Evolutionary conservation across 805 yeast species (phyloP), one percentile per base, ranked within the genome.

Genomic region (Yarrowia porcina): DNA sequence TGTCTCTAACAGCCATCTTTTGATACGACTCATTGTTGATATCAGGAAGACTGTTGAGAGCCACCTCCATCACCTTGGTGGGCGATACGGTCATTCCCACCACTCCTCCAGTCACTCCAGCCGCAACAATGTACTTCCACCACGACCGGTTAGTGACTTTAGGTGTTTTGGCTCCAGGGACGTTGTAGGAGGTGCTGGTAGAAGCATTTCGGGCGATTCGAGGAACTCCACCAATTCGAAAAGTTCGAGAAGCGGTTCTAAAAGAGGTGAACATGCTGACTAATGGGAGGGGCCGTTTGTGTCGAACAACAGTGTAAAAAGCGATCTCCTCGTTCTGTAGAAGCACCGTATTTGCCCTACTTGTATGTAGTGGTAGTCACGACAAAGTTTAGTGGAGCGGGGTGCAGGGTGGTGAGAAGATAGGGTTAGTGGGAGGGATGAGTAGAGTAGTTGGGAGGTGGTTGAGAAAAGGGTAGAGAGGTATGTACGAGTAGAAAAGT

Each of bases 11-110:
- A 1, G 61, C 49, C 36, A 41, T 39, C 30, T 56, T 41, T 28
- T 39, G 27, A 39, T 39, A 56, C 25, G 28, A 23, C 49, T 28
- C 39, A 30, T 39, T 41, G 47, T 56, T 41, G 38, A 41, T 56
- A 21, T 56, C 61, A 1, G 61, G 61, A n/a, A 56, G 30, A 18
- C 6, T 32, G 23, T 30, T 28, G 15, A 56, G 49, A 3, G 61
- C 61, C 28, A 56, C 39, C 49, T 56, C 61, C 61, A 56, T 39
- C 20, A 56, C 47, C 32, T 56, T 56, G 20, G 61, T 56, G n/a
- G 61, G 61, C 28, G 61, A 41, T 4, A 56, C 50, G 3, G 49
- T 39, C 36, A 56, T 27, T 3, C 61, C 61, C 8, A 41, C 61
- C 6, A 56, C 49, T 11, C 49, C 61, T 12, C 61, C 61, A 4